A percentile compares a stretch with the other conserved stretches of the same genome.
Conservation (phyloP, 345 rosid species). For the Fremontodendron californicum region DNA sequence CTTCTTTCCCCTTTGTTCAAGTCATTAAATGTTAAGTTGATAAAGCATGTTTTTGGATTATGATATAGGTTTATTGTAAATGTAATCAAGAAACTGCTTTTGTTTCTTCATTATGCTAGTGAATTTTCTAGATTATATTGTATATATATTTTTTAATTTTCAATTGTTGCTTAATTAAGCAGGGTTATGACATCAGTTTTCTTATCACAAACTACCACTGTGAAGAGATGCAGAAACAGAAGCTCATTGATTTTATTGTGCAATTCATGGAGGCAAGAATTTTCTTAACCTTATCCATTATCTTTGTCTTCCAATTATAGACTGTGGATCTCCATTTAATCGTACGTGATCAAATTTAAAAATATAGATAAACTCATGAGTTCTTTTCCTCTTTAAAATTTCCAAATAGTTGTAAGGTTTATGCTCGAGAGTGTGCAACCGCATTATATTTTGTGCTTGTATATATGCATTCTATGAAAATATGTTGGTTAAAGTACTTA, state of each 20-base stretch:
- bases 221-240: conserved; percentile 97
- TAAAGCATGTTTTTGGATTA: not conserved
- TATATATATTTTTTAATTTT: conserved; percentile 3
- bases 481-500: too few species aligned
- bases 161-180: conserved; percentile 22
- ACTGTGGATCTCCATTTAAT: not conserved
- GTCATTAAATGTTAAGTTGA: not conserved
- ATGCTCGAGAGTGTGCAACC: not conserved
- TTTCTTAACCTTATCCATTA: conserved; percentile 13
- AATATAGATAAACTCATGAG: not conserved
- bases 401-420: not conserved
- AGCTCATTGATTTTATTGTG: conserved; percentile 91
- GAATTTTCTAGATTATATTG: not conserved
- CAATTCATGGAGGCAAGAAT: conserved; percentile 96
- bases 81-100: not conserved
- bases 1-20: not conserved
- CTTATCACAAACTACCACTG: conserved; percentile 94
- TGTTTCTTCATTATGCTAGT: not conserved
- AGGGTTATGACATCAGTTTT: conserved; percentile 99
- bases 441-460: not conserved
- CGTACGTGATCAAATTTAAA: not conserved
- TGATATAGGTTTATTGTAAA: not conserved
- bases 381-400: not conserved
- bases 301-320: not conserved
- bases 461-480: not conserved